Conservation (phyloP, 164 flowering plant genomes). For the Buxus sempervirens region DNA sequence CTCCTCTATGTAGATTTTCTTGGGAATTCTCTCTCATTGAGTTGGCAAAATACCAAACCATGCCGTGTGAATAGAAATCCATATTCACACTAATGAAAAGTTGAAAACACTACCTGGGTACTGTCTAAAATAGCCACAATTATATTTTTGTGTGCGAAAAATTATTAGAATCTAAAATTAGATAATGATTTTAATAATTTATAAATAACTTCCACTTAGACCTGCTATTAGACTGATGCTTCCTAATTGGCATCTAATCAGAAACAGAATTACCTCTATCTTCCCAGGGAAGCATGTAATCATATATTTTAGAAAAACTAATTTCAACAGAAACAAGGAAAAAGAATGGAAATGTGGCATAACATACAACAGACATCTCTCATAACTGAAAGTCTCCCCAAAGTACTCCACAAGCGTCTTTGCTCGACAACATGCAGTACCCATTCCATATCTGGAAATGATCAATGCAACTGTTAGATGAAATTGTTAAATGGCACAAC, state of each 20-base stretch:
- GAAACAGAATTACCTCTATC: background rate
- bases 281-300: too few species aligned
- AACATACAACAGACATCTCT: conserved; percentile 66
- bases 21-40: too few species aligned
- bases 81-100: too few species aligned
- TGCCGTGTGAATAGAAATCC: too few species aligned
- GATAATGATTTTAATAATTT: too few species aligned
- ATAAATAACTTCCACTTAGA: background rate
- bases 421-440: conserved; percentile 72
- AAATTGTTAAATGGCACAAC: background rate
- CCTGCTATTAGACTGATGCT: background rate
- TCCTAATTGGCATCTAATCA: background rate
- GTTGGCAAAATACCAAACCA: too few species aligned
- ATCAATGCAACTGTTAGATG: conserved; percentile 5
- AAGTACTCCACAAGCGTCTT: conserved; percentile 81
- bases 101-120: too few species aligned
- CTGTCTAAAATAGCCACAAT: too few species aligned
- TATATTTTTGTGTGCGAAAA: too few species aligned
- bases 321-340: background rate
- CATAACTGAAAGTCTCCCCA: conserved; percentile 57
- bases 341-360: conserved; percentile 13
- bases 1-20: too few species aligned
- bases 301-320: background rate
- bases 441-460: conserved; percentile 77
- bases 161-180: too few species aligned